A percentile compares a stretch with the other conserved stretches of the same genome.
These are phyloP conservation scores for Anisodus acutangulus DNA, from an alignment of 257 asterid species.

Conservation along the genomic window DNA sequence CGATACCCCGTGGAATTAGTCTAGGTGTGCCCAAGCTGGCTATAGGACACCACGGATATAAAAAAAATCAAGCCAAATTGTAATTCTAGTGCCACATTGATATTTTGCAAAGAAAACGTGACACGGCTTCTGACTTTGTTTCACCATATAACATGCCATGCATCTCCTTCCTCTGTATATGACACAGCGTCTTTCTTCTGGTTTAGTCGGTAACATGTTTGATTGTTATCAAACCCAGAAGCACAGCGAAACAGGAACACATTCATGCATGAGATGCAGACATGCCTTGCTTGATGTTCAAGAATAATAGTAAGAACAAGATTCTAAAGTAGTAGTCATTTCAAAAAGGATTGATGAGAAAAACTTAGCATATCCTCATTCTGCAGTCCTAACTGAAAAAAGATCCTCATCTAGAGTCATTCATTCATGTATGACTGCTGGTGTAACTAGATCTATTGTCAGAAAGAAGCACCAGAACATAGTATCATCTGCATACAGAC, in stretches of 20 bases:
- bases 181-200: neutral
- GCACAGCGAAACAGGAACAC: neutral
- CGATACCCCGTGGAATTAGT: neutral
- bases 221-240: neutral
- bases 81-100: neutral
- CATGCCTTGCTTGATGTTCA: conserved; percentile 2
- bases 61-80: neutral
- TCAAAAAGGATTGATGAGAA: neutral
- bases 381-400: neutral
- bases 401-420: neutral
- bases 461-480: neutral
- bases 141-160: neutral
- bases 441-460: neutral
- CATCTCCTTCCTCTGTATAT: neutral
- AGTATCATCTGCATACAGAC: neutral
- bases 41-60: neutral
- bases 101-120: neutral
- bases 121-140: neutral
- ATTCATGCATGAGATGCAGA: neutral
- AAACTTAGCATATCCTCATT: neutral
- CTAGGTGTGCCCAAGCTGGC: neutral
- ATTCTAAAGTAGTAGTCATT: neutral
- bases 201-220: neutral
- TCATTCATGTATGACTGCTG: neutral
- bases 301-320: neutral